Percentiles rank a stretch among this genome's conserved stretches.
phyloP scores from a whole-genome alignment of 176 grass and related monocot genomes.

The Ananas comosus region DNA sequence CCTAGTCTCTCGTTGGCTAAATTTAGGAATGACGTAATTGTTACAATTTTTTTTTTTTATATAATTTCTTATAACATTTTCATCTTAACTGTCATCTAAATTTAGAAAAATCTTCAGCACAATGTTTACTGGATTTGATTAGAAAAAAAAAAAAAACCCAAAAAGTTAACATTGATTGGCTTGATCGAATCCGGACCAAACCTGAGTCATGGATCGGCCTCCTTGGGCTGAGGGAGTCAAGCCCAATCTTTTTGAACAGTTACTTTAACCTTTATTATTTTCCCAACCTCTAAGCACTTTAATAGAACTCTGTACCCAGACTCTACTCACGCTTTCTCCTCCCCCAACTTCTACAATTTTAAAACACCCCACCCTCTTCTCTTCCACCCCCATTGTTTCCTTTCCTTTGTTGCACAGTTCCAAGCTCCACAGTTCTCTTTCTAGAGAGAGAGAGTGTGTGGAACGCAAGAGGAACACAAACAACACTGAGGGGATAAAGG shows the following conservation, averaged over 20 bases:
- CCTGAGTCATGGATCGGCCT: background rate
- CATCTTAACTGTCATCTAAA: no score
- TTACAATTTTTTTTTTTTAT: no score
- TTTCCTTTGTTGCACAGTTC: slow-evolving; percentile 24
- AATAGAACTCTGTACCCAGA: background rate
- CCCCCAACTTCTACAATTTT: slow-evolving; percentile 15
- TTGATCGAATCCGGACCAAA: slow-evolving; percentile 12
- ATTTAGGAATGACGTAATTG: no score
- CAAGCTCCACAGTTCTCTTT: slow-evolving; percentile 28
- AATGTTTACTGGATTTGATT: background rate
- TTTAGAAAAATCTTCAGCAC: no score
- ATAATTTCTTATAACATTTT: no score
- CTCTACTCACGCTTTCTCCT: background rate
- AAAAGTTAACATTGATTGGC: background rate
- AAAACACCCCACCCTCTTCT: slow-evolving; percentile 26
- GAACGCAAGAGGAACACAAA: background rate
- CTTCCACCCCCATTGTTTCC: slow-evolving; percentile 9
- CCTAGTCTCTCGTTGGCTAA: no score
- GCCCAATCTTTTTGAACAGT: slow-evolving; percentile 31
- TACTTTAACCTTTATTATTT: slow-evolving; percentile 23
- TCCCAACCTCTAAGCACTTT: slow-evolving; percentile 3
- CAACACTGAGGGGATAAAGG: slow-evolving; percentile 19
- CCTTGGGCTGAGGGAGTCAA: slow-evolving; percentile 36
- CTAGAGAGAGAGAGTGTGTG: slow-evolving; percentile 7
- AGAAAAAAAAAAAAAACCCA: background rate